phyloP scores from a whole-genome alignment of 495 filamentous ascomycete genomes.

The Aspergillus bridgeri region DNA sequence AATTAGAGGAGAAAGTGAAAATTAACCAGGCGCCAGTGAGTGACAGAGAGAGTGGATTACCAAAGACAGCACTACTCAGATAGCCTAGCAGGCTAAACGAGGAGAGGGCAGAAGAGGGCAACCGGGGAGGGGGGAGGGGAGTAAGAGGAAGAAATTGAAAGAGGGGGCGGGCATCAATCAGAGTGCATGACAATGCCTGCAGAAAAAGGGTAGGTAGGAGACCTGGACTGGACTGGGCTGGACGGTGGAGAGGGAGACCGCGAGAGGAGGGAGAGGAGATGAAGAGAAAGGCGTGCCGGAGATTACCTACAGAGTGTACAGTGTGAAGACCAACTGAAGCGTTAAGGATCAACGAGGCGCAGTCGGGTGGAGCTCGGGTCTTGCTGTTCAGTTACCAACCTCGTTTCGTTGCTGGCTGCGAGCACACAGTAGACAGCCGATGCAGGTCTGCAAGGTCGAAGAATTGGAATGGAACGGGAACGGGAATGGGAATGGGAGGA shows the following conservation, averaged over 20 bases:
- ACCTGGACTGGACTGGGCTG: conserved; percentile 11
- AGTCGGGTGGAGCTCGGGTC: conserved; percentile 21
- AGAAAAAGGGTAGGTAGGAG: conserved; percentile 5
- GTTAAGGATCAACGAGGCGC: conserved; percentile 31
- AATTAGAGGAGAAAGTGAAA: neutral
- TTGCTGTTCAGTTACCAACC: conserved; percentile 7
- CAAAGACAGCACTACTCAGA: conserved; percentile 5
- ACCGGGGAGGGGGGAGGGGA: neutral
- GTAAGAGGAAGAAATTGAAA: neutral
- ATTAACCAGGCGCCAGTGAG: conserved; percentile 12
- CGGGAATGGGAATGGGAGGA: neutral
- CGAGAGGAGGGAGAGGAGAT: conserved; percentile 2
- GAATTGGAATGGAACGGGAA: neutral
- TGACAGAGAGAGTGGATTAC: conserved; percentile 29
- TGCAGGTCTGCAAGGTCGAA: neutral
- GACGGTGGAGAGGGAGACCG: conserved; percentile 9
- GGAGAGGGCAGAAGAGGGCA: neutral
- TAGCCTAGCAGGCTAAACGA: too few relatives aligned
- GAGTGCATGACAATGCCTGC: conserved; percentile 10
- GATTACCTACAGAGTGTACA: conserved; percentile 17
- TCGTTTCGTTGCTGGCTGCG: conserved; percentile 1
- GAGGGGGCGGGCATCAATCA: conserved; percentile 6
- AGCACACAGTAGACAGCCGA: neutral
- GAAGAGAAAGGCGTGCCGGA: conserved; percentile 14
- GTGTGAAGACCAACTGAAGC: conserved; percentile 16